phyloP scores from a whole-genome alignment of 495 filamentous ascomycete genomes.

The Aspergillus panamensis region DNA sequence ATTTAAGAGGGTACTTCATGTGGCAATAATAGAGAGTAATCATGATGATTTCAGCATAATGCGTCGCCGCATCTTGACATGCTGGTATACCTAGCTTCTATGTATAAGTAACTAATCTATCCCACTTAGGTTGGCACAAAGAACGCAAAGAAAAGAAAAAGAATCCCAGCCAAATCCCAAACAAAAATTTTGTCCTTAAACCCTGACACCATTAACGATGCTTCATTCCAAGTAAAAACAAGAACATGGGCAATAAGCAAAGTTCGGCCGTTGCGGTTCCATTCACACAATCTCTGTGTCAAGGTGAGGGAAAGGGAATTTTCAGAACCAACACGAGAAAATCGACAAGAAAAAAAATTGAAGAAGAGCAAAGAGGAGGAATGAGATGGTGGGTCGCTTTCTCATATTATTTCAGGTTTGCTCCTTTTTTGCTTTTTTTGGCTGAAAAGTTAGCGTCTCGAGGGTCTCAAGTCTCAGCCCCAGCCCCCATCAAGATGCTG shows the following conservation, averaged over 20 bases:
- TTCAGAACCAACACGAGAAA: not conserved
- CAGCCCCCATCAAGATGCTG: slow-evolving; percentile 3
- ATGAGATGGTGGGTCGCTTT: not conserved
- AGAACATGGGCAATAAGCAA: not conserved
- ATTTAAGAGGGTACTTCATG: too few relatives aligned
- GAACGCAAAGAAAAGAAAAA: not conserved
- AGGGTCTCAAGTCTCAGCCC: slow-evolving; percentile 4
- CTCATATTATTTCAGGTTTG: not conserved
- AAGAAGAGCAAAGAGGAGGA: not conserved
- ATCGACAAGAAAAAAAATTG: slow-evolving; percentile 8
- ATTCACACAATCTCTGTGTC: not conserved
- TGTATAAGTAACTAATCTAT: not conserved
- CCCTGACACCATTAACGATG: not conserved
- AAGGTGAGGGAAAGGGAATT: not conserved
- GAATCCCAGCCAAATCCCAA: not conserved
- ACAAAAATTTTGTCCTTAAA: not conserved
- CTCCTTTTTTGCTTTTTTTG: slow-evolving; percentile 3
- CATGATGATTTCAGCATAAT: not conserved
- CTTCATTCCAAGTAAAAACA: not conserved
- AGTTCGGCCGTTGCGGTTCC: not conserved
- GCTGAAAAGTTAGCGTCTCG: slow-evolving; percentile 5
- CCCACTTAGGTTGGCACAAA: not conserved
- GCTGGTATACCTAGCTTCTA: not conserved
- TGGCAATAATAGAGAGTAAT: not conserved
- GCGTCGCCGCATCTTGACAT: not conserved